A percentile compares a stretch with the other conserved stretches of the same genome.
Evolutionary conservation across 2,329 filamentous ascomycete species (phyloP).

Genomic region (Verticillium klebahnii): DNA sequence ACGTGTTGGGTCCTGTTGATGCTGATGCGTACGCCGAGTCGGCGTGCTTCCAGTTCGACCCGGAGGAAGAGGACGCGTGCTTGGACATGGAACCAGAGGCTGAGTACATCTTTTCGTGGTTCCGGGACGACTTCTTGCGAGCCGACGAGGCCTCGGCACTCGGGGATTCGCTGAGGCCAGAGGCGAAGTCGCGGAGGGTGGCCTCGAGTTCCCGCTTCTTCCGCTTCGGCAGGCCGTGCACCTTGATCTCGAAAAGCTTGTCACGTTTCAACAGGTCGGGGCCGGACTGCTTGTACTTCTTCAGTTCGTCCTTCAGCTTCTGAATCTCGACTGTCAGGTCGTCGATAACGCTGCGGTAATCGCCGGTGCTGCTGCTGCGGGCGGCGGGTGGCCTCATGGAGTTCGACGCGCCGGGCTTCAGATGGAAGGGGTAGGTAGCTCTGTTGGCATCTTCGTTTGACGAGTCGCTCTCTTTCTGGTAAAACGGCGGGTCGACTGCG

Average conservation of each 20-base stretch:
- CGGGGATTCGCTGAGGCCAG: slow-evolving; percentile 18
- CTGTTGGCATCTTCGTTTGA: slow-evolving; percentile 39
- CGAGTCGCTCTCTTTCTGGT: slow-evolving; percentile 46
- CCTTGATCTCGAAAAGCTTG: slow-evolving; percentile 77
- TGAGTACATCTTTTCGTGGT: slow-evolving; percentile 35
- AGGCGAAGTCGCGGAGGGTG: slow-evolving; percentile 65
- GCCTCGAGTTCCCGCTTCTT: slow-evolving; percentile 76
- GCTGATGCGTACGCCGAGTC: slow-evolving; percentile 68
- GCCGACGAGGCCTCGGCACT: slow-evolving; percentile 48
- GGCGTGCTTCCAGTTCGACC: slow-evolving; percentile 47
- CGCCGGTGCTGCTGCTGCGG: slow-evolving; percentile 62
- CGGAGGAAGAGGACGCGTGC: slow-evolving; percentile 47
- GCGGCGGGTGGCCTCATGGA: slow-evolving; percentile 22
- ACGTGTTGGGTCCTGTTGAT: slow-evolving; percentile 45
- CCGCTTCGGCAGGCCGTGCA: slow-evolving; percentile 65
- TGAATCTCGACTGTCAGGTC: slow-evolving; percentile 83
- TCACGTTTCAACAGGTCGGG: slow-evolving; percentile 66
- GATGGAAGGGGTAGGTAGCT: slow-evolving; percentile 15
- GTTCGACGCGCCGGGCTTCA: slow-evolving; percentile 16
- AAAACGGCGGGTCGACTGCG: slow-evolving; percentile 50
- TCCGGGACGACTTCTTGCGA: slow-evolving; percentile 35
- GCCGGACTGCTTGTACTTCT: slow-evolving; percentile 63
- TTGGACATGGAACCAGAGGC: slow-evolving; percentile 41
- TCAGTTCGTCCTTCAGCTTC: slow-evolving; percentile 67
- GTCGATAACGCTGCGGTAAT: slow-evolving; percentile 79